These are phyloP conservation scores for Excoecaria cochinchinensis DNA, from an alignment of 345 rosid genomes.

Conservation along the genomic window DNA sequence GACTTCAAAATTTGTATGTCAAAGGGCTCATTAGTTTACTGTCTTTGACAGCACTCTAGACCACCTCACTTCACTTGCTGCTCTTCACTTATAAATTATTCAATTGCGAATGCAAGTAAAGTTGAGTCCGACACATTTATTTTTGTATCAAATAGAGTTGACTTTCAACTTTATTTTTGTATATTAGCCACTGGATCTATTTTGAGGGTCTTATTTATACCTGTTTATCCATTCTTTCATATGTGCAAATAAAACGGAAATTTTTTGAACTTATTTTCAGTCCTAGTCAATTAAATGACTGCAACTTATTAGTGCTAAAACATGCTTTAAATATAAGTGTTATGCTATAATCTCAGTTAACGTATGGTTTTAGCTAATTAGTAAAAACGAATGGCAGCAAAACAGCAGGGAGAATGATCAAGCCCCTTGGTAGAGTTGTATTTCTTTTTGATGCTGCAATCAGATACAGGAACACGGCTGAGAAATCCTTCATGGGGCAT, in stretches of 20 bases:
- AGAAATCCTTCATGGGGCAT: not conserved
- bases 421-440: not conserved
- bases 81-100: conserved; percentile 34
- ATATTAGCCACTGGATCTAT: no score
- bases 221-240: no score
- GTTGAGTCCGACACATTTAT: no score
- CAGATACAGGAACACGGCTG: not conserved
- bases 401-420: not conserved
- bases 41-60: conserved; percentile 11
- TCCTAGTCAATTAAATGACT: no score
- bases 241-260: no score
- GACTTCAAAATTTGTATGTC: not conserved
- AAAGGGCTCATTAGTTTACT: conserved; percentile 12
- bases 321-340: no score
- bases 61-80: conserved; percentile 37
- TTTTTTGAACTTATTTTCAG: no score
- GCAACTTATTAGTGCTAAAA: no score
- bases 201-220: no score
- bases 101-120: no score
- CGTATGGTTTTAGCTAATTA: not conserved
- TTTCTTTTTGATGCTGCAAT: not conserved
- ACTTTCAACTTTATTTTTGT: no score
- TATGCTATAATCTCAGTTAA: conserved; percentile 3
- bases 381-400: not conserved
- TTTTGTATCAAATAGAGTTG: no score